phyloP scores from a whole-genome alignment of 2,329 filamentous ascomycete genomes.

The Claviceps fusiformis region DNA sequence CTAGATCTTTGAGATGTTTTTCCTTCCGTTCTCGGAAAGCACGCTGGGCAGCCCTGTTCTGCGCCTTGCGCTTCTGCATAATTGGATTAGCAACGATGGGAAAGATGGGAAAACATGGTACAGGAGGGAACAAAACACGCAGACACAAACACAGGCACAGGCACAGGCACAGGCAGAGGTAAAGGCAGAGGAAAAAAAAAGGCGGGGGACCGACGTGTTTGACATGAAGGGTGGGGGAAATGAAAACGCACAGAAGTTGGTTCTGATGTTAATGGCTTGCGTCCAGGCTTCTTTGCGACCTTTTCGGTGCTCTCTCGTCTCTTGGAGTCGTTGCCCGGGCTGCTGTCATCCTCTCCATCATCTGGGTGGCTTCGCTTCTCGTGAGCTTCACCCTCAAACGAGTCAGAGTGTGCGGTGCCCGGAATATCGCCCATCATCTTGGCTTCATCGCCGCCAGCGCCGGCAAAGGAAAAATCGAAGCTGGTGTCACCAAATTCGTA shows the following conservation, averaged over 20 bases:
- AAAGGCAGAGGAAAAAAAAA: neutral
- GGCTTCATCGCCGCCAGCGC: slow-evolving; percentile 31
- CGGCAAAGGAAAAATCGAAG: slow-evolving; percentile 52
- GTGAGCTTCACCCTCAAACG: slow-evolving; percentile 37
- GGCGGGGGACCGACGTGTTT: neutral
- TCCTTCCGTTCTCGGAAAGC: slow-evolving; percentile 93
- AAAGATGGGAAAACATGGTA: neutral
- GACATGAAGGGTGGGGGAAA: neutral
- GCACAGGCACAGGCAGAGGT: neutral
- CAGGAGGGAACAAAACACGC: neutral
- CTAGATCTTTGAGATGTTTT: slow-evolving; percentile 74
- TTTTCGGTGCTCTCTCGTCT: slow-evolving; percentile 75
- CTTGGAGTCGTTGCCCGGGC: slow-evolving; percentile 40
- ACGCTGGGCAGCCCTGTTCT: slow-evolving; percentile 83
- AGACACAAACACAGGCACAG: neutral
- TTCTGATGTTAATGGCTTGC: slow-evolving; percentile 90
- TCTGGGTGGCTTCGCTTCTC: slow-evolving; percentile 65
- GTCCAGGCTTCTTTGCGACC: slow-evolving; percentile 83
- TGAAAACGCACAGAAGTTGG: slow-evolving; percentile 71
- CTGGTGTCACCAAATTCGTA: slow-evolving; percentile 64
- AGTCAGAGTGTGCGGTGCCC: slow-evolving; percentile 42
- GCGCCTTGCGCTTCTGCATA: slow-evolving; percentile 78
- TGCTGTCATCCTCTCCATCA: slow-evolving; percentile 51
- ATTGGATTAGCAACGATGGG: slow-evolving; percentile 6
- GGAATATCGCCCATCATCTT: slow-evolving; percentile 65